Percentiles rank a stretch among this genome's conserved stretches.
Evolutionary conservation across 352 stramenopile species (phyloP).

Genomic region (Phytopythium litorale): DNA sequence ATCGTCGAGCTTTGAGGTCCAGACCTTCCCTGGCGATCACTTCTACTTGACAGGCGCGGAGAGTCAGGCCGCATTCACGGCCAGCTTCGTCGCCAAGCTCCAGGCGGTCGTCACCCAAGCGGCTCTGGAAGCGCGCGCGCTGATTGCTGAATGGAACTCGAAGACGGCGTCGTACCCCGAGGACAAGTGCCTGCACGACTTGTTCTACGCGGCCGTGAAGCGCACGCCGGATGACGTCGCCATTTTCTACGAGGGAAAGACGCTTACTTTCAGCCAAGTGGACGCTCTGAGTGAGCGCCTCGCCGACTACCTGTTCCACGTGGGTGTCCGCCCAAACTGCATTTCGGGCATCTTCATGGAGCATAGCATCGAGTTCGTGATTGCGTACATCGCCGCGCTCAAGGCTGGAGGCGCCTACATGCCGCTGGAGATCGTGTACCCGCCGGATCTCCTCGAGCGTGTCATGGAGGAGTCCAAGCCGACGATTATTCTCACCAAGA

Average conservation of each 20-base stretch:
- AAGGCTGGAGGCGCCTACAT: slow-evolving; percentile 92
- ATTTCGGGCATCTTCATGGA: slow-evolving; percentile 90
- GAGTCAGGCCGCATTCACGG: slow-evolving; percentile 29
- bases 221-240: slow-evolving; percentile 61
- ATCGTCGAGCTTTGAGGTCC: slow-evolving; percentile 20
- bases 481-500: slow-evolving; percentile 86
- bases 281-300: slow-evolving; percentile 65
- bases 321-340: slow-evolving; percentile 59
- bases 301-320: slow-evolving; percentile 57
- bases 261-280: slow-evolving; percentile 64
- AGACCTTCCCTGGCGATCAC: slow-evolving; percentile 54
- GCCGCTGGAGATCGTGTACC: slow-evolving; percentile 88
- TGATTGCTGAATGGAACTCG: slow-evolving; percentile 50
- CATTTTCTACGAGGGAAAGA: slow-evolving; percentile 65
- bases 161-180: slow-evolving; percentile 53
- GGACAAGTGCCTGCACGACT: slow-evolving; percentile 74
- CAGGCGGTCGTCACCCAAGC: slow-evolving; percentile 27
- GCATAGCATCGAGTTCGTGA: slow-evolving; percentile 89
- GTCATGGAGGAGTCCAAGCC: slow-evolving; percentile 89
- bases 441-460: slow-evolving; percentile 83
- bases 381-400: slow-evolving; percentile 88
- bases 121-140: slow-evolving; percentile 36
- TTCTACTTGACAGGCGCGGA: slow-evolving; percentile 48
- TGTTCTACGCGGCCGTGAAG: slow-evolving; percentile 69
- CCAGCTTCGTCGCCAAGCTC: slow-evolving; percentile 33